Percentiles rank a stretch among this genome's conserved stretches.
phyloP scores from a whole-genome alignment of 192 early-diverging fungal genomes.

The Irineochytrium annulatum region DNA sequence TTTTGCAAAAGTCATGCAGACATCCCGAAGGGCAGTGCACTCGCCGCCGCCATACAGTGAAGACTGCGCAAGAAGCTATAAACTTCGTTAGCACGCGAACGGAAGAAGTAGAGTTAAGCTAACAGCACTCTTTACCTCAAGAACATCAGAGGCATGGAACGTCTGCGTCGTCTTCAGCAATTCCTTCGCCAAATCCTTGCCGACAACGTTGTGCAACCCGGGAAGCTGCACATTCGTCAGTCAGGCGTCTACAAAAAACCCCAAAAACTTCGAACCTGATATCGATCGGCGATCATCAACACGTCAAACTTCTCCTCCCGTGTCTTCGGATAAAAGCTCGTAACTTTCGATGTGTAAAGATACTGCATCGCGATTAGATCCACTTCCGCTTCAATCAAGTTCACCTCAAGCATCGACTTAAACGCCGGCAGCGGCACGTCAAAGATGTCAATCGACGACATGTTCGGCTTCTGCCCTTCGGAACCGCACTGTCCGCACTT shows the following conservation, averaged over 20 bases:
- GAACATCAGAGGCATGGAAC: background rate
- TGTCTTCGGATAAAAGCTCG: slow-evolving; percentile 1
- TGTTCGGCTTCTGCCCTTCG: no score
- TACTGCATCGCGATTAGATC: background rate
- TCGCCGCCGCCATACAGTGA: background rate
- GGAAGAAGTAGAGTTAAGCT: background rate
- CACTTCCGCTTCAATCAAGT: background rate
- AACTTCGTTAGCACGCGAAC: background rate
- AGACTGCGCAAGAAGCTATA: background rate
- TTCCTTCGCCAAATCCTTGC: slow-evolving; percentile 28
- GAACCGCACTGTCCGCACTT: no score
- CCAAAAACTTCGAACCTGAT: background rate
- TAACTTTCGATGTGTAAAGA: background rate
- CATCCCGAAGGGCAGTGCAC: background rate
- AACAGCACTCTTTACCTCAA: background rate
- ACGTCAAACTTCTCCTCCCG: slow-evolving; percentile 4
- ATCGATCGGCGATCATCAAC: background rate
- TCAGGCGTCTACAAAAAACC: background rate
- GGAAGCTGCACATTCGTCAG: slow-evolving; percentile 11
- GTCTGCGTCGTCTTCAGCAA: background rate
- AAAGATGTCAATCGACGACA: background rate
- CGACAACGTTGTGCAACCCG: slow-evolving; percentile 26
- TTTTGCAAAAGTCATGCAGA: slow-evolving; percentile 6
- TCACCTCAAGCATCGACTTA: slow-evolving; percentile 5
- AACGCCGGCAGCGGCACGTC: background rate